Evolutionary conservation across 2,329 filamentous ascomycete genomes (phyloP), one percentile per base, ranked within the genome.

Genomic region (Ceratocystiopsis sp.): DNA sequence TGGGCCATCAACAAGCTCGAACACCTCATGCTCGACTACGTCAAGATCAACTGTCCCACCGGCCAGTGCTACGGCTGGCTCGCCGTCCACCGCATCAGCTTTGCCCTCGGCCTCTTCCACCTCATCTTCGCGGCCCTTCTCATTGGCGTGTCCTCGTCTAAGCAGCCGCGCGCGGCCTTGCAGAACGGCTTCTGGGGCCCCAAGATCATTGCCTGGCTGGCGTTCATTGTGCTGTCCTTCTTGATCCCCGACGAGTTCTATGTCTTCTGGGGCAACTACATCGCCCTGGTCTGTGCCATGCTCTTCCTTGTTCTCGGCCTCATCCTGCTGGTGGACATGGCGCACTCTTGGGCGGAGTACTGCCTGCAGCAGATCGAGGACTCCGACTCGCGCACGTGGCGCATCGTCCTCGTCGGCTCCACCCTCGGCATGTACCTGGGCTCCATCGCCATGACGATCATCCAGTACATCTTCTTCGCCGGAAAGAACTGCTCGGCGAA

Each of bases 181-280:
- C 91, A 98, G 58, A 98, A 98, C 63, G 91, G 89, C n/a, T 98
- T 85, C 62, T 98, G 91, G 91, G 91, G 87, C 2, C 91, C 91
- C 38, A 98, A 98, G 65, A 72, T 98, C 46, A 75, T 95, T 47
- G 75, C 78, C 42, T 98, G 91, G 91, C 58, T 95, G 41, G 76
- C 70, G 14, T 74, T 96, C 51, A 78, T 96, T 47, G 84, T 95
- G 46, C 59, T 93, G 46, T 93, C 87, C 21, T 98, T 96, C 67
- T 75, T 98, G 55, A 95, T 98, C 45, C 91, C 91, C 15, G 89
- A 98, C 57, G 69, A 68, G 25, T 96, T 98, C 69, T 96, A 95
- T 65, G 76, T 93, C 55, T 76, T 93, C 50, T 98, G 86, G 79
- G 91, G 91, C 49, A 93, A 93, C 60, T 96, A 95, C 58, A 75